Percentiles rank a stretch among this genome's conserved stretches.
Evolutionary conservation across 1,139 yeast genomes (phyloP).

Genomic region (Blastobotrys persicus): DNA sequence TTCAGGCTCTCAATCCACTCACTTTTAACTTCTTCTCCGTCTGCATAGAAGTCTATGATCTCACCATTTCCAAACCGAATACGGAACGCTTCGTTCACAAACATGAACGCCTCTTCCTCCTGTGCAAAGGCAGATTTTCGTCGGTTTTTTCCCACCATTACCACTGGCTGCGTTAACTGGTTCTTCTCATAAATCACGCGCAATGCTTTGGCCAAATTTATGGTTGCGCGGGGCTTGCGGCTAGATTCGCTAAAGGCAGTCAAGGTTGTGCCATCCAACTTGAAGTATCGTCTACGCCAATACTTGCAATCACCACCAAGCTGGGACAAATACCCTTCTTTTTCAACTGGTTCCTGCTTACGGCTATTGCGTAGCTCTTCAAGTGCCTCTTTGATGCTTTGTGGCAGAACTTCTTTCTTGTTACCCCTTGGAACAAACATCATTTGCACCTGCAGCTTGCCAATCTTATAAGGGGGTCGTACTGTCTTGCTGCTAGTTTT

Average conservation of each 20-base stretch:
- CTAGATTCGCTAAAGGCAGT: slow-evolving; percentile 64
- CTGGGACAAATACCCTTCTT: slow-evolving; percentile 66
- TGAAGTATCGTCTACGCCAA: slow-evolving; percentile 63
- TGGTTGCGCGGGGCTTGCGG: slow-evolving; percentile 65
- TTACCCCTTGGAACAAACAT: slow-evolving; percentile 60
- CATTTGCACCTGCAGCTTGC: slow-evolving; percentile 64
- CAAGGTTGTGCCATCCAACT: slow-evolving; percentile 56
- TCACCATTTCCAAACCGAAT: slow-evolving; percentile 67
- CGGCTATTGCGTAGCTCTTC: slow-evolving; percentile 35
- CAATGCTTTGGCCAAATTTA: slow-evolving; percentile 62
- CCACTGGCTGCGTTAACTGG: slow-evolving; percentile 28
- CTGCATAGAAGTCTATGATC: slow-evolving; percentile 65
- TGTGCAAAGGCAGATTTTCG: slow-evolving; percentile 35
- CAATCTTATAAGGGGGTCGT: slow-evolving; percentile 59
- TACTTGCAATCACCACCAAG: slow-evolving; percentile 73
- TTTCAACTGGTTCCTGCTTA: slow-evolving; percentile 19
- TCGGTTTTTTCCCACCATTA: slow-evolving; percentile 28
- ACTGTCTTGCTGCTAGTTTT: slow-evolving; percentile 35
- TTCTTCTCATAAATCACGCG: slow-evolving; percentile 36
- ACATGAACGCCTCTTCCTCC: slow-evolving; percentile 31
- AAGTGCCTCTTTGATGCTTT: slow-evolving; percentile 50
- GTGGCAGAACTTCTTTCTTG: slow-evolving; percentile 49
- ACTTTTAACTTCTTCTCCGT: slow-evolving; percentile 48
- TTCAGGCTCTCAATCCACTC: slow-evolving; percentile 45
- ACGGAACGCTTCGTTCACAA: slow-evolving; percentile 45